phyloP scores from a whole-genome alignment of 495 filamentous ascomycete species.

The Aspergillus campestris region DNA sequence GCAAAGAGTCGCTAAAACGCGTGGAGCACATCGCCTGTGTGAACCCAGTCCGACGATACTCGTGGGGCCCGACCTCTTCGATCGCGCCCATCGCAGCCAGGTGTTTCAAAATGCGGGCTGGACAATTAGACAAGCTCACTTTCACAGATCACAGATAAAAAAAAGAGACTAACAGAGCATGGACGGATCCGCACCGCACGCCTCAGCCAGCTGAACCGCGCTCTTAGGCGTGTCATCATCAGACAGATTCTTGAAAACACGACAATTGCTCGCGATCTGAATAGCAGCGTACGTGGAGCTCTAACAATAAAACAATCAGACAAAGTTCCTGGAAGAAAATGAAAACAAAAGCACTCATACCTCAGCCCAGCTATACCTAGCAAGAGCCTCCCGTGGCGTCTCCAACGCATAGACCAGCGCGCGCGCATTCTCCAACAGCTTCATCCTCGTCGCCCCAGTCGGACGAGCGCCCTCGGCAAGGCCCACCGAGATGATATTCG shows the following conservation, averaged over 20 bases:
- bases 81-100: slow-evolving; percentile 43
- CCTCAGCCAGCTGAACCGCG: slow-evolving; percentile 19
- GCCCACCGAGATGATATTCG: too few relatives aligned
- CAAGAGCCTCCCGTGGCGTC: too few relatives aligned
- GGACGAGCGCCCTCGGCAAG: too few relatives aligned
- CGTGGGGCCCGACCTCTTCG: slow-evolving; percentile 31
- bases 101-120: slow-evolving; percentile 39
- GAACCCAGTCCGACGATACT: slow-evolving; percentile 38
- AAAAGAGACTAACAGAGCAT: slow-evolving; percentile 19
- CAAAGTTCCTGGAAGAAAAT: too few relatives aligned
- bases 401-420: too few relatives aligned
- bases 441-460: too few relatives aligned
- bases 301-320: not conserved
- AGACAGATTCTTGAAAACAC: slow-evolving; percentile 25
- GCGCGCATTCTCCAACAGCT: too few relatives aligned
- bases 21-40: slow-evolving; percentile 29
- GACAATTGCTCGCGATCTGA: slow-evolving; percentile 25
- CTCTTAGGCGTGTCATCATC: slow-evolving; percentile 25
- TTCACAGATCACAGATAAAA: not conserved
- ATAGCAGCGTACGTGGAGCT: slow-evolving; percentile 22
- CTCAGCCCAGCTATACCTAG: too few relatives aligned
- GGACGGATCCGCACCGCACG: slow-evolving; percentile 19
- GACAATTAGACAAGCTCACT: not conserved
- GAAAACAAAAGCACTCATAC: too few relatives aligned
- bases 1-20: slow-evolving; percentile 26